phyloP scores from a whole-genome alignment of 345 rosid genomes.

The Citrus unshiu region DNA sequence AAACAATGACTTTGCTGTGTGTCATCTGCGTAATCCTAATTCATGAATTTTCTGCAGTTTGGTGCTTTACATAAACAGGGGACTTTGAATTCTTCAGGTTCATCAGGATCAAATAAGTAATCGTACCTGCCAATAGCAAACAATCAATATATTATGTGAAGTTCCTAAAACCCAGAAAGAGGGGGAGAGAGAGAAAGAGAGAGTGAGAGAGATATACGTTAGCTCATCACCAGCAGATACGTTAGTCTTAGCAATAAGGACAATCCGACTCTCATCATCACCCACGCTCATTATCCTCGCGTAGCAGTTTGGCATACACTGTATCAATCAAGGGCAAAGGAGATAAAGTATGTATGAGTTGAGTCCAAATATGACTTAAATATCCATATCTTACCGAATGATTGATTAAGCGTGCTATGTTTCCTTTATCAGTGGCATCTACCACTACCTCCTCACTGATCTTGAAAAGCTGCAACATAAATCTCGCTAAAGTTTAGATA shows the following conservation, averaged over 20 bases:
- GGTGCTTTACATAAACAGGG: slow-evolving; percentile 92
- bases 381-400: slow-evolving; percentile 66
- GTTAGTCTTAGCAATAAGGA: slow-evolving; percentile 86
- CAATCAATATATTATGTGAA: slow-evolving; percentile 6
- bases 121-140: slow-evolving; percentile 57
- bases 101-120: slow-evolving; percentile 96
- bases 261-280: slow-evolving; percentile 85
- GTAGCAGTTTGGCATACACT: slow-evolving; percentile 99
- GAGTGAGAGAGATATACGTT: slow-evolving; percentile 52
- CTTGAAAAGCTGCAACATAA: slow-evolving; percentile 74
- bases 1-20: slow-evolving; percentile 27
- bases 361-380: background rate
- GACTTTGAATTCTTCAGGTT: slow-evolving; percentile 94
- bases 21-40: slow-evolving; percentile 48
- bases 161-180: background rate
- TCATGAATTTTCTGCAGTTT: slow-evolving; percentile 95
- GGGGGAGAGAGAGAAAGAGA: background rate
- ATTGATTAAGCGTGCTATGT: slow-evolving; percentile 91
- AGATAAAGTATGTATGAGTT: background rate
- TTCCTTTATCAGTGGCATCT: slow-evolving; percentile 97
- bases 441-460: slow-evolving; percentile 99
- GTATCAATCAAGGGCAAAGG: slow-evolving; percentile 8
- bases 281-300: slow-evolving; percentile 99
- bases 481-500: background rate
- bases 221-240: slow-evolving; percentile 83